Base-by-base conservation (phyloP, 306 rosid genomes). In the Trifolium pratense region DNA sequence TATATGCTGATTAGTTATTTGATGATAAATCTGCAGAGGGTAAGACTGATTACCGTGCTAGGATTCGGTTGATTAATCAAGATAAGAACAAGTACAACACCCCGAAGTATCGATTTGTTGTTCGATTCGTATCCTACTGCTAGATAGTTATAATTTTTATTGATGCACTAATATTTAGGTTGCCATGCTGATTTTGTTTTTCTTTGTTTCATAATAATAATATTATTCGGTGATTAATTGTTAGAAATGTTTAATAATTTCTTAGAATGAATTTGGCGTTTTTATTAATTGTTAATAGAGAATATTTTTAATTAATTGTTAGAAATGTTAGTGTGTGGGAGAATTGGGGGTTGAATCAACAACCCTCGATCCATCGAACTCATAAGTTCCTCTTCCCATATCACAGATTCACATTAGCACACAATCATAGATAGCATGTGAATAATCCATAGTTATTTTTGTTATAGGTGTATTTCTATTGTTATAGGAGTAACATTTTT, bases 81-180 rank as follows among this genome's bases (percentile, higher is more conserved):
- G 98, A 94, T 58, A 93, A 93, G 63, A 93, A 93, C 78, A 93
- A 91, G 52, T 93, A 89, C 68, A 93, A 93, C 62, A 93, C 97
- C 0, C 98, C 98, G 0, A 93, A 93, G 48, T 91, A 88, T 34
- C 91, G 97, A 0, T 85, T 88, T 25, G 98, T 89, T 1, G 96
- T 94, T 16, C 87, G 97, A 65, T 82, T 87, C 59, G 98, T 90
- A 93, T 90, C 98, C 98, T 56, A 2, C 0, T 65, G 40, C 15
- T 11, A 65, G 11, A 3, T 4, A 1, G 9, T 66, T 42, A 21
- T 42, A 6, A 6, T 20, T 20, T 23, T 66, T 21, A 21, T 14
- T 40, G 5, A 13, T 58, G 34, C 13, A 6, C 12, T 65, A 5
- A 0, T 25, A 20, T 65, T 40, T 40, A 6, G 5, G 8, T 13